Evolutionary conservation across 148 eudicot genomes (phyloP), one percentile per base, ranked within the genome.

Genomic region (Vaccinium macrocarpon): DNA sequence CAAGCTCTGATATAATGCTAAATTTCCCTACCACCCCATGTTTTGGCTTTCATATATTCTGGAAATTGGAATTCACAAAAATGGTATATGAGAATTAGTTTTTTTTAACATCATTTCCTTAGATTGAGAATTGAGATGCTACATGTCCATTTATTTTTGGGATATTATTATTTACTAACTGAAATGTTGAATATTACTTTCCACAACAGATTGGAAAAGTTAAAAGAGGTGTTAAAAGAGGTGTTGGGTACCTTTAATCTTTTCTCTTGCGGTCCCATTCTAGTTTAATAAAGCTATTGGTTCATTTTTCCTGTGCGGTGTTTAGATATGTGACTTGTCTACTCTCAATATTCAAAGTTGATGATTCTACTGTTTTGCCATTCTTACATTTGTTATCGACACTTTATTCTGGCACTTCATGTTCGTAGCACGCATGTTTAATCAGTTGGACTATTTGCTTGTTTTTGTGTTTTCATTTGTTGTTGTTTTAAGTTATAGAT

Each of bases 1-100:
- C n/a, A 61, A 73, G 46, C 70, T 68, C 84, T 56, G 3, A 59
- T 16, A 74, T 85, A 21, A 55, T 72, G 72, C 38, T 85, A 51
- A 29, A 61, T 48, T 59, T 55, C 11, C 56, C 19, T 49, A 66
- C 76, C 2, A 42, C 27, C 81, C 53, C 66, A 38, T 23, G 13
- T 80, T 59, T 61, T 2, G 62, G 42, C 71, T 49, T 62, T 18
- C 51, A 8, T 52, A 0, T 82, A 4, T 52, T 57, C 49, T 38
- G 3, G 70, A 62, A 62, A 52, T 16, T 23, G 49, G 32, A 71
- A 48, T 27, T 82, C 84, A 11, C 29, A 25, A 1, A 15, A 32
- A 35, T n/a, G 18, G 71, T 73, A 52, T 21, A 15, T 48, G 72
- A 42, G 46, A 42, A 42, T 27, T 29, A 15, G 19, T 52, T 5